These are phyloP conservation scores for Astrephomene gubernaculifera DNA, from an alignment of 139 green algal genomes.

Conservation along the genomic window DNA sequence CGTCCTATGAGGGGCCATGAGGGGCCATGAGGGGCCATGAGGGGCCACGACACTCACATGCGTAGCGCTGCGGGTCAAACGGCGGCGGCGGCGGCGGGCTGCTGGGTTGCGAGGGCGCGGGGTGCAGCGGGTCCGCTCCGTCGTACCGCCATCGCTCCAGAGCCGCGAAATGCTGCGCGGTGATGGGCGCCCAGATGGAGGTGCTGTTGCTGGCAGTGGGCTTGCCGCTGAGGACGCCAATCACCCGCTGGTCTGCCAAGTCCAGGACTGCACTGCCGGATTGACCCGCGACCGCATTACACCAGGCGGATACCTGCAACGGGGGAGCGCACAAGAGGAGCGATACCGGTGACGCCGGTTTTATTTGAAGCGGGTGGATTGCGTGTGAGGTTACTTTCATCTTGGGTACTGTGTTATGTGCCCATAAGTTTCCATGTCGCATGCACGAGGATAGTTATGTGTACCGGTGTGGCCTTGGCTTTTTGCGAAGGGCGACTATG, in stretches of 20 bases:
- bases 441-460: too few relatives aligned
- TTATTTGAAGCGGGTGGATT: too few relatives aligned
- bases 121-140: background rate
- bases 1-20: too few relatives aligned
- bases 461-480: too few relatives aligned
- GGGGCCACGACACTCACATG: conserved; percentile 2
- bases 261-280: background rate
- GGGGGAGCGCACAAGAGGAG: too few relatives aligned
- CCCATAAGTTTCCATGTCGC: too few relatives aligned
- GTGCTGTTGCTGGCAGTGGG: background rate
- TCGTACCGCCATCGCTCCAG: conserved; percentile 11
- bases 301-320: background rate
- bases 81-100: conserved; percentile 10
- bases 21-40: too few relatives aligned
- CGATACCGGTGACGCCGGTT: too few relatives aligned
- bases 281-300: background rate
- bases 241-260: background rate
- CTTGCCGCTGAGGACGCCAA: background rate
- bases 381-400: too few relatives aligned
- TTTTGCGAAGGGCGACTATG: too few relatives aligned
- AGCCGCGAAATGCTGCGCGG: conserved; percentile 3
- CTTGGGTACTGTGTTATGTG: too few relatives aligned
- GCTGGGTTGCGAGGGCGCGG: background rate
- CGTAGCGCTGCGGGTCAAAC: background rate
- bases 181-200: conserved; percentile 10